Evolutionary conservation across 148 eudicot species (phyloP), one percentile per base, ranked within the genome.

Genomic region (Vaccinium darrowii): DNA sequence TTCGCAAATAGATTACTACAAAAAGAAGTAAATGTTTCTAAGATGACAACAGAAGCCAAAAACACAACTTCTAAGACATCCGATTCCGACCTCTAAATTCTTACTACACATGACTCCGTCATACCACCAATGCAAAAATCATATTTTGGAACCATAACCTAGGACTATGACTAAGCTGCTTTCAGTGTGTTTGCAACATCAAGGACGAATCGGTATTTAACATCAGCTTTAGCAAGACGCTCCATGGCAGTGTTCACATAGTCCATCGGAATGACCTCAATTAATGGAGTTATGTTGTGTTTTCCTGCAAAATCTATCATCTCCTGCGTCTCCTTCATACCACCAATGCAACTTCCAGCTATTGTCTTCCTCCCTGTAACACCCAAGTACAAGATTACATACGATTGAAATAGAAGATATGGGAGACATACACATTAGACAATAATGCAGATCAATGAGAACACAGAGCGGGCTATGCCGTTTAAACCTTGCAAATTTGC

Each of bases 241-340:
- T 57, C 71, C 52, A 80, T 57, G 1, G 81, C 81, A 0, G 47
- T 79, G 81, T 79, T 79, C 47, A 79, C 65, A 54, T 58, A 80
- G 27, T 58, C 71, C 51, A 57, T 57, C 2, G 69, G 27, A 36
- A 80, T 21, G 47, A 80, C 25, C 71, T 80, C 82, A 39, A 74
- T 74, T 15, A 3, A 6, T 1, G 73, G 36, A 67, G 73, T 23
- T 10, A 67, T 67, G 15, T 67, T 25, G 73, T 67, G 73, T 5
- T 67, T 67, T 25, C 33, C 73, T 10, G 73, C 73, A 25, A 25
- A 67, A 67, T 67, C 73, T 6, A 67, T 67, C 73, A 67, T 67
- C 36, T 67, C 73, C 3, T 67, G 73, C 1, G 36, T 67, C 73
- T 67, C 73, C 73, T 74, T 74, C 50, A 33, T 74, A 19, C 53